Base-by-base conservation (phyloP, 208 protist species). In the Sergeia podlipaevii region DNA sequence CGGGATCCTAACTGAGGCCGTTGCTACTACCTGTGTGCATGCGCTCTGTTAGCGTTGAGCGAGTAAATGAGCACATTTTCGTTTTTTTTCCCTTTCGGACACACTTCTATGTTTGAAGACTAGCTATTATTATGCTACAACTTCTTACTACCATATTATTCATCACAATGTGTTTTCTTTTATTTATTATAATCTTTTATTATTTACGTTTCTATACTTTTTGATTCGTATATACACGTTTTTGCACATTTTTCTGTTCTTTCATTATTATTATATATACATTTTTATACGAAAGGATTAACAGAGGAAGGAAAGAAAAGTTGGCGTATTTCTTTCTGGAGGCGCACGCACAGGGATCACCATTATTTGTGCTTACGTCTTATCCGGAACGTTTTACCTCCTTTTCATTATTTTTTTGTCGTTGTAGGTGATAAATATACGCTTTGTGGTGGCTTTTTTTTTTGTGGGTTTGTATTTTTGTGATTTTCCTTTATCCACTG, bases 371-470 rank as follows among this genome's bases (percentile, higher is more conserved):
- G n/a, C n/a, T n/a, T n/a, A n/a, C n/a, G n/a, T n/a, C n/a, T n/a
- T n/a, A n/a, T n/a, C n/a, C n/a, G n/a, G n/a, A n/a, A n/a, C n/a
- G n/a, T n/a, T n/a, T n/a, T n/a, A n/a, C n/a, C n/a, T n/a, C n/a
- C 15, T 59, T 17, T 50, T 59, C 3, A 6, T 17, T 50, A 26
- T 37, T 53, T 49, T 33, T 15, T 60, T 34, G 27, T 4, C 51
- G 51, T 59, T 34, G 47, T 60, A 4, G 1, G 26, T 15, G 36
- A 7, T 55, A 55, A 8, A 55, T 26, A 18, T 18, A 20, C 11
- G 24, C 39, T 15, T 45, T 26, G 7, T n/a, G 33, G 10, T 10
- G 10, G 33, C 15, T 38, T 10, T 10, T 6, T 15, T 10, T 38
- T 38, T 10, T 38, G 33, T 38, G 10, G 11, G 33, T n/a, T 38